phyloP scores from a whole-genome alignment of 148 eudicot species.

The Vaccinium corymbosum region DNA sequence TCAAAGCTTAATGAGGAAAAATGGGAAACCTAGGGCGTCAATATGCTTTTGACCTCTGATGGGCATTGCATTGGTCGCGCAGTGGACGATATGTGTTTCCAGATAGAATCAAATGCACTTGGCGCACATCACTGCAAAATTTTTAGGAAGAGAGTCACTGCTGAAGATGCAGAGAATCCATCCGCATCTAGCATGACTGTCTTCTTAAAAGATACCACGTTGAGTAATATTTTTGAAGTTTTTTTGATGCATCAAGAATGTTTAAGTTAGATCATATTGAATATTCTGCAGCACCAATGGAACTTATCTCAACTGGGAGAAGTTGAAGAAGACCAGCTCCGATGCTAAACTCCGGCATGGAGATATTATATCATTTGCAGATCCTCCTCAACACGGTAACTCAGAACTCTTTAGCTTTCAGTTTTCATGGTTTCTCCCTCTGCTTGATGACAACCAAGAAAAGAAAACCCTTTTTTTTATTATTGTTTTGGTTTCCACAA shows the following conservation, averaged over 20 bases:
- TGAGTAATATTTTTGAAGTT: constrained; percentile 12
- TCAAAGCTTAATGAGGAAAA: constrained; percentile 14
- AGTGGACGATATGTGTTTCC: constrained; percentile 67
- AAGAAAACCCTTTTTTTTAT: not conserved
- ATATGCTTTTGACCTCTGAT: constrained; percentile 72
- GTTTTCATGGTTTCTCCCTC: not conserved
- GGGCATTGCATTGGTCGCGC: constrained; percentile 69
- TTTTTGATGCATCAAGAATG: constrained; percentile 3
- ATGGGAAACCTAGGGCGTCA: constrained; percentile 56
- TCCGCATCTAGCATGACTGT: constrained; percentile 38
- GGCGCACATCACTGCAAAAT: constrained; percentile 76
- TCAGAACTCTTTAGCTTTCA: constrained; percentile 2
- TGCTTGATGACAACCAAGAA: not conserved
- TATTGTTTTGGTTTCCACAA: not conserved
- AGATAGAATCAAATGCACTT: constrained; percentile 64
- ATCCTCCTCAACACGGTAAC: constrained; percentile 79
- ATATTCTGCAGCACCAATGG: constrained; percentile 76
- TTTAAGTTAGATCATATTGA: constrained; percentile 16
- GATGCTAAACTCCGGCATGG: constrained; percentile 73
- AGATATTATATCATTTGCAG: constrained; percentile 75
- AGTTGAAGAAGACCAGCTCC: constrained; percentile 56
- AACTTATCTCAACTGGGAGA: constrained; percentile 80
- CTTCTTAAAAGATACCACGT: constrained; percentile 35
- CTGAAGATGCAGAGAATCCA: constrained; percentile 50
- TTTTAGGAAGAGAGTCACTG: constrained; percentile 48